Base-by-base conservation (phyloP, 2,329 filamentous ascomycete genomes). In the Alternaria gansuensis region DNA sequence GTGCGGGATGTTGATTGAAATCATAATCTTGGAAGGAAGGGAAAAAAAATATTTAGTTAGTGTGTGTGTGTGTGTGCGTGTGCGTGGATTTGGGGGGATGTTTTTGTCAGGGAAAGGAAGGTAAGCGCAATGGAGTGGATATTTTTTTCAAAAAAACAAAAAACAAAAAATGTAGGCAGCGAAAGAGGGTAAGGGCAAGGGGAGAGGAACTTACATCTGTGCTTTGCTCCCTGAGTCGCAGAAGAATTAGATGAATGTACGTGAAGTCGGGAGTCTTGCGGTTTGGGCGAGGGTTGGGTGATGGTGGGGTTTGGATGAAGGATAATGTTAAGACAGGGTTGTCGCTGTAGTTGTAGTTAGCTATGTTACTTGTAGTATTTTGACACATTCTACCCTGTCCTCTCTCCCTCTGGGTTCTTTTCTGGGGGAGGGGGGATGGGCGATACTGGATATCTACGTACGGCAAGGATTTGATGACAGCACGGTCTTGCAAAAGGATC, bases 1-100 rank as follows among this genome's bases (percentile, higher is more conserved):
- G 73, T 95, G 90, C 28, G 93, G 94, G 46, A 96, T 90, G 78
- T 97, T 97, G 73, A 97, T 87, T 39, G 91, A 91, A 62, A 97
- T 87, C 45, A 97, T 81, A 37, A 98, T 80, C 54, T 40, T 53
- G 33, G 14, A 23, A 17, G 0, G 1, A 1, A 17, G 5, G 36
- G 21, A 21, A 37, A 9, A 9, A 17, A 3, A n/a, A 4, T 6
- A 11, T 17, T 17, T 17, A 17, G 17, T 17, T 17, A 17, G 17
- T 17, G 17, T 17, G 17, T 17, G 17, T 17, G 17, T 17, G 17
- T 17, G 17, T 17, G 17, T 17, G 17, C 2, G 17, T 17, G 17
- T 17, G 17, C 2, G 17, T 17, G 17, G 17, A 17, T 17, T 17
- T 17, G 17, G 17, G 17, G 17, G 17, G 17, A 17, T 17, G 17